Conservation (phyloP, 1,284 basidiomycete genomes). For the Calocybe gambosa region DNA sequence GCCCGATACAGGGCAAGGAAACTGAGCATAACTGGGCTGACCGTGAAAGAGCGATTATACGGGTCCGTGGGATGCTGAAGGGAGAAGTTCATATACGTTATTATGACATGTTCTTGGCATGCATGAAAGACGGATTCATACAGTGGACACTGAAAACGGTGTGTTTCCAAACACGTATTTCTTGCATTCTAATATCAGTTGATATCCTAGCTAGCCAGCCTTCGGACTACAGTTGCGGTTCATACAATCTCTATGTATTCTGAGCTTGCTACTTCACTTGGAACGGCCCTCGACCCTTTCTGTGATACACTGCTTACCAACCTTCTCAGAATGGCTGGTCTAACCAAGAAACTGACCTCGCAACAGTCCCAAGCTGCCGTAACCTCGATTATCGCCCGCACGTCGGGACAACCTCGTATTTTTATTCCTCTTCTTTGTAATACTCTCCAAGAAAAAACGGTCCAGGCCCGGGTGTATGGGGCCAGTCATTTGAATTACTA, state of each 20-base stretch:
- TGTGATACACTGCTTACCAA: constrained; percentile 72
- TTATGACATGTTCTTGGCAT: constrained; percentile 65
- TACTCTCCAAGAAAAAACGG: constrained; percentile 79
- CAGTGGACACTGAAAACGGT: constrained; percentile 87
- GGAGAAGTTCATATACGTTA: constrained; percentile 76
- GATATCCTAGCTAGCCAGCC: constrained; percentile 62
- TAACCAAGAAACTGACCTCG: constrained; percentile 94
- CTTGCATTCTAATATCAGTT: neutral
- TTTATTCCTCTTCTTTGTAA: constrained; percentile 70
- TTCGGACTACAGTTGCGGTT: constrained; percentile 87
- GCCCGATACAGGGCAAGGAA: constrained; percentile 72
- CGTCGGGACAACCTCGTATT: constrained; percentile 67
- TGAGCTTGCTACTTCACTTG: constrained; percentile 71
- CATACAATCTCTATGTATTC: constrained; percentile 76
- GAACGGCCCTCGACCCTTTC: constrained; percentile 68
- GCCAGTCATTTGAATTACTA: constrained; percentile 69
- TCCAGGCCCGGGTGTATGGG: constrained; percentile 70
- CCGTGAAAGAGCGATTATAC: constrained; percentile 75
- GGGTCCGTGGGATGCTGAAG: constrained; percentile 89
- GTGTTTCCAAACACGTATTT: constrained; percentile 24
- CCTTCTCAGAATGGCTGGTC: constrained; percentile 82
- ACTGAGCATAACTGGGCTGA: constrained; percentile 94
- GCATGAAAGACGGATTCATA: constrained; percentile 72
- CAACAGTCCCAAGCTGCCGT: constrained; percentile 80
- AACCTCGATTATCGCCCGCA: constrained; percentile 62